phyloP scores from a whole-genome alignment of 2,329 filamentous ascomycete species.

The Pestalotiopsis sp. region DNA sequence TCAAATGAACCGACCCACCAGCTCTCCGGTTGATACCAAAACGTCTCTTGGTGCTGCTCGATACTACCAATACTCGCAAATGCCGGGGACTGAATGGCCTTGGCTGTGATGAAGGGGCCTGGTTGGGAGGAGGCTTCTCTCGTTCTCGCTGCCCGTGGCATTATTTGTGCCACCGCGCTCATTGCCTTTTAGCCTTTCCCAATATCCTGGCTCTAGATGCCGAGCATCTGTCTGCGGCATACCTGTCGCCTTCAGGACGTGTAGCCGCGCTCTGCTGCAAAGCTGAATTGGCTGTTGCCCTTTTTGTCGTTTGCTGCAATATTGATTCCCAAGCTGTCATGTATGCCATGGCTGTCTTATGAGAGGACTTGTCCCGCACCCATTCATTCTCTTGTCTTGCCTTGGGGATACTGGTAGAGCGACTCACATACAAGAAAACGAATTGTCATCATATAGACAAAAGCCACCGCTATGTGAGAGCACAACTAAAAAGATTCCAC shows the following conservation, averaged over 20 bases:
- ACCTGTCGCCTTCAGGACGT: background rate
- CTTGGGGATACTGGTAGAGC: background rate
- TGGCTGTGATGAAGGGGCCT: background rate
- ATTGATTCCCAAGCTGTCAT: background rate
- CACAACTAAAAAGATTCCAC: background rate
- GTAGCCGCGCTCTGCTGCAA: background rate
- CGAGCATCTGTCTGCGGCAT: background rate
- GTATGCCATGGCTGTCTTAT: background rate
- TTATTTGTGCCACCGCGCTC: background rate
- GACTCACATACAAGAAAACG: background rate
- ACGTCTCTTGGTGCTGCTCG: background rate
- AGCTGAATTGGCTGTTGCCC: background rate
- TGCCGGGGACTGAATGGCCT: background rate
- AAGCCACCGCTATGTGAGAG: constrained; percentile 18
- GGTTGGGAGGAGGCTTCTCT: background rate
- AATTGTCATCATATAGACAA: constrained; percentile 11
- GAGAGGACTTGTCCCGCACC: background rate
- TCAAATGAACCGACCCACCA: constrained; percentile 25
- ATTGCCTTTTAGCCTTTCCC: background rate
- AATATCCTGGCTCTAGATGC: background rate
- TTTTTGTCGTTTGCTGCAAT: background rate
- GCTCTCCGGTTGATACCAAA: constrained; percentile 11
- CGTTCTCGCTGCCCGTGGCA: background rate
- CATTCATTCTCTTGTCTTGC: background rate
- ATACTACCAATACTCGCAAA: background rate